phyloP scores from a whole-genome alignment of 345 rosid species.

The Lepidium aucheri region DNA sequence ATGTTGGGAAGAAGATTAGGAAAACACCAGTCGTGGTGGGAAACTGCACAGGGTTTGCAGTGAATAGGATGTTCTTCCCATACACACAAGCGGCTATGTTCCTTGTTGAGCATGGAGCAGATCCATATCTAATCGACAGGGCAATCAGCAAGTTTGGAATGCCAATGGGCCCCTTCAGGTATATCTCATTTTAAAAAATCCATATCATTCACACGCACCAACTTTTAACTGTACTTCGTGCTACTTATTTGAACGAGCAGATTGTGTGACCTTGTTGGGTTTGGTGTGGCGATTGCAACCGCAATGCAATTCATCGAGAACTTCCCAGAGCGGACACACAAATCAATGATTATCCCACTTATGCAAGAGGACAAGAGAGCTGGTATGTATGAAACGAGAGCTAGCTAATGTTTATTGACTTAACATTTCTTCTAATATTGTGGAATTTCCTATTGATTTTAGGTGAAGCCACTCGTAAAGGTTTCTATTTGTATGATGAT shows the following conservation, averaged over 20 bases:
- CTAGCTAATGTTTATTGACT: not conserved
- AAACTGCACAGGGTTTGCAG: constrained; percentile 98
- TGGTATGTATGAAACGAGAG: constrained; percentile 33
- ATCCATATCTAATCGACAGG: constrained; percentile 66
- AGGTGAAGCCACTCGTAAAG: constrained; percentile 84
- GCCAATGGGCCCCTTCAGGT: constrained; percentile 99
- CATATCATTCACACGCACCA: not conserved
- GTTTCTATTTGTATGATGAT: constrained; percentile 76
- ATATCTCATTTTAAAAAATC: not conserved
- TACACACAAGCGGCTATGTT: constrained; percentile 73
- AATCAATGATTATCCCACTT: constrained; percentile 74
- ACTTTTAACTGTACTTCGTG: not conserved
- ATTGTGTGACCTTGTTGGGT: constrained; percentile 85
- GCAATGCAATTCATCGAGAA: constrained; percentile 66
- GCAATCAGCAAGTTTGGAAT: constrained; percentile 86
- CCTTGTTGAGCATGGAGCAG: constrained; percentile 79
- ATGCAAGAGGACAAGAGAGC: constrained; percentile 93
- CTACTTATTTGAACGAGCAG: constrained; percentile 31
- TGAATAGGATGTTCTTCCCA: constrained; percentile 97
- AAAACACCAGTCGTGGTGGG: constrained; percentile 95
- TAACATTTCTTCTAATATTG: not conserved
- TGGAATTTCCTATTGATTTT: constrained; percentile 11
- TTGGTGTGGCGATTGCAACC: constrained; percentile 85
- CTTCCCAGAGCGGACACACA: constrained; percentile 77
- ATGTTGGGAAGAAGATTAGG: constrained; percentile 82